Percentiles rank a stretch among this genome's conserved stretches.
Conservation (phyloP, 495 filamentous ascomycete species). For the Penicillium chermesinum region DNA sequence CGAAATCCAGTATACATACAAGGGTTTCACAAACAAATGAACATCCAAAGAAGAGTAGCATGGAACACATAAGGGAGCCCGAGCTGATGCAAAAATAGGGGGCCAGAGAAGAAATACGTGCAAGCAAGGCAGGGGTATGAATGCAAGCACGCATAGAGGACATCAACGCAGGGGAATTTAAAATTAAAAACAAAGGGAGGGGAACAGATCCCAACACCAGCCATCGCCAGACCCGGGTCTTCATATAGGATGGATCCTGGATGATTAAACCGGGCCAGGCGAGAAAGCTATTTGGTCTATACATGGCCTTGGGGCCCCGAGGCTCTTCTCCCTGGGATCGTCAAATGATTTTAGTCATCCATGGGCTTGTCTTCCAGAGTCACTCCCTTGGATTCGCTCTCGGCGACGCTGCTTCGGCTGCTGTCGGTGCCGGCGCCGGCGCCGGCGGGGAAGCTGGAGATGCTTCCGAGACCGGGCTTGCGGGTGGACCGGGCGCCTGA, state of each 20-base stretch:
- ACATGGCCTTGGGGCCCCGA: background rate
- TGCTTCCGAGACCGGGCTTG: slow-evolving; percentile 40
- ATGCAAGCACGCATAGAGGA: slow-evolving; percentile 4
- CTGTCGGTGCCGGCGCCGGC: slow-evolving; percentile 32
- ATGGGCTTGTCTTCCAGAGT: slow-evolving; percentile 78
- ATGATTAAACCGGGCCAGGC: too few species aligned
- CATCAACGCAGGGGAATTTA: background rate
- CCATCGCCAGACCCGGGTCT: background rate
- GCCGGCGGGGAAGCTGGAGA: slow-evolving; percentile 35
- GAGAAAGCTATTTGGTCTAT: background rate
- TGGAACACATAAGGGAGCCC: slow-evolving; percentile 2
- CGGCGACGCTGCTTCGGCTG: slow-evolving; percentile 41
- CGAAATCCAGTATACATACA: slow-evolving; percentile 8
- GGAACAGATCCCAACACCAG: background rate
- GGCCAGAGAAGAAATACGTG: background rate
- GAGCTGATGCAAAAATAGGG: background rate
- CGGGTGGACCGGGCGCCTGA: slow-evolving; percentile 26
- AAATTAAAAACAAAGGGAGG: slow-evolving; percentile 1
- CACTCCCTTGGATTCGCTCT: slow-evolving; percentile 57
- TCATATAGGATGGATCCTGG: too few species aligned
- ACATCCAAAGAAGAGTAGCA: slow-evolving; percentile 1
- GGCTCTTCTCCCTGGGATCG: background rate
- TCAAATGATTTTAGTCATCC: slow-evolving; percentile 56
- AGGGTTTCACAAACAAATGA: background rate
- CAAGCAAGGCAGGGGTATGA: slow-evolving; percentile 7